Base-by-base conservation (phyloP, 2,329 filamentous ascomycete species). In the Cephalotrichum gorgonifer region DNA sequence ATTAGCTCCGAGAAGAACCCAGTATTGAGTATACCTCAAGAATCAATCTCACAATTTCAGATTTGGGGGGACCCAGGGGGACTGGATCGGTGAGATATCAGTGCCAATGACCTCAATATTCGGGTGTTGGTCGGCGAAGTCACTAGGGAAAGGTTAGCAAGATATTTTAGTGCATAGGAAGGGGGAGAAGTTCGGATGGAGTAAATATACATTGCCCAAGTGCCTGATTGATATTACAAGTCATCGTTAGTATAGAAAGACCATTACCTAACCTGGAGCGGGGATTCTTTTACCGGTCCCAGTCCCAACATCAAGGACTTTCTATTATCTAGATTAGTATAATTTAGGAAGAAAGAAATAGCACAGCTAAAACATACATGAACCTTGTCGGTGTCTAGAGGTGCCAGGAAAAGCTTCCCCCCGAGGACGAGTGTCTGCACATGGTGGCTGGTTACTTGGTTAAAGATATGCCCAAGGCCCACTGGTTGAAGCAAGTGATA, bases 31-130 rank as follows among this genome's bases (percentile, higher is more conserved):
- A 56, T 47, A 58, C 69, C 50, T 64, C 55, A 9, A 73, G 72
- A 1, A 70, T 64, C 41, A 63, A 76, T 62, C 62, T 74, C 64
- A 71, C 25, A 69, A 67, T 4, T 56, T 53, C 3, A 64, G 41
- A 12, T 68, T 67, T 4, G 65, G 62, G 0, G 64, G 61, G 1
- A 81, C 71, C 64, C 74, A 74, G 27, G 62, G 62, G 1, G 76
- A 75, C 55, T 80, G 76, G 8, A 78, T 76, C 1, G 76, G 74
- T 6, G 72, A 75, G 14, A 80, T 68, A 55, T 81, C 76, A 1
- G 73, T 76, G 31, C 76, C 77, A 28, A 69, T 66, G 2, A 62
- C 71, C 60, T 58, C 64, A 47, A 59, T 69, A 51, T 64, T 55
- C 8, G 73, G 71, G 39, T 70, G 71, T 2, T 67, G 51, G 48